Evolutionary conservation across 306 rosid genomes (phyloP).

Genomic region (Malus orientalis): DNA sequence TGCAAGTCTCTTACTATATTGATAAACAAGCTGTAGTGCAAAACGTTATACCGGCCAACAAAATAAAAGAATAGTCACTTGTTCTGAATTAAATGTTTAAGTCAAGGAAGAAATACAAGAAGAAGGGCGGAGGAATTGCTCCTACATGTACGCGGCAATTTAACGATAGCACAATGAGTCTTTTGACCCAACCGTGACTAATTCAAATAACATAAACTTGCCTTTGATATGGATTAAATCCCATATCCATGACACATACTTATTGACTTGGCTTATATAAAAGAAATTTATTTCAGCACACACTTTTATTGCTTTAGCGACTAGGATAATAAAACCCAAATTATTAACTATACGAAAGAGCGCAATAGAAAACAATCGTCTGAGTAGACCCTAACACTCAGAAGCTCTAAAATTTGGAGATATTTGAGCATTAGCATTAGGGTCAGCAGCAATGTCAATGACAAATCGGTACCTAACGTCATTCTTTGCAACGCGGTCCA

Average conservation of each 20-base stretch:
- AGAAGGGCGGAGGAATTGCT: background rate
- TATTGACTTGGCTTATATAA: background rate
- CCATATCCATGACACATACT: background rate
- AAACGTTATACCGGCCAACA: no score
- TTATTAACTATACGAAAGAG: background rate
- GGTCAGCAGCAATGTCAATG: conserved; percentile 37
- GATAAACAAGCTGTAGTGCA: no score
- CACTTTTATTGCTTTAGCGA: no score
- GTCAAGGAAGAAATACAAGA: background rate
- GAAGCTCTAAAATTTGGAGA: background rate
- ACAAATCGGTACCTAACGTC: conserved; percentile 70
- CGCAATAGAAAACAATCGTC: background rate
- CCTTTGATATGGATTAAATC: background rate
- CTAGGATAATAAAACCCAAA: no score
- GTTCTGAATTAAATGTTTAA: no score
- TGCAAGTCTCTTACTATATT: no score
- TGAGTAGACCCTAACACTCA: background rate
- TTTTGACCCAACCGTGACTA: background rate
- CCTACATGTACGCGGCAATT: background rate
- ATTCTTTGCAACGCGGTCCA: conserved; percentile 39
- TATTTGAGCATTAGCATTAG: background rate
- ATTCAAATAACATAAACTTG: background rate
- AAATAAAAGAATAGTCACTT: no score
- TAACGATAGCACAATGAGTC: no score
- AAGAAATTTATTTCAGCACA: background rate